Conservation (phyloP, 2,329 filamentous ascomycete genomes). For the Apiospora arundinis region DNA sequence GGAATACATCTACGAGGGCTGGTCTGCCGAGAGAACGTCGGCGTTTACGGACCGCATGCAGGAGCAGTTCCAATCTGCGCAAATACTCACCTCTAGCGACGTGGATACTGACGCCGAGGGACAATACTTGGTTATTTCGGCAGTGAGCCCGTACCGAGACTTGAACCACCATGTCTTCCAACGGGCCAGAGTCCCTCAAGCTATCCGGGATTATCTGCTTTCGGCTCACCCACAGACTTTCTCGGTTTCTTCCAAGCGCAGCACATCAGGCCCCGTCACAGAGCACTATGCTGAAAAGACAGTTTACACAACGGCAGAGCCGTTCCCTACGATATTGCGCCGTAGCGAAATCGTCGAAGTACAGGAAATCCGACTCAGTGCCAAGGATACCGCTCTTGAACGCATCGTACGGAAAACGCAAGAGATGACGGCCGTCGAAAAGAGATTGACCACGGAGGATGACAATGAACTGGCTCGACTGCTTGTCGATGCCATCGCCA, state of each 20-base stretch:
- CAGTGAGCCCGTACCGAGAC: conserved; percentile 83
- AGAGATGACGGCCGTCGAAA: conserved; percentile 80
- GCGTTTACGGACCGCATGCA: conserved; percentile 92
- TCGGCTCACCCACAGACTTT: conserved; percentile 80
- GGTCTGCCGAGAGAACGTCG: conserved; percentile 75
- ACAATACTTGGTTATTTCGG: conserved; percentile 84
- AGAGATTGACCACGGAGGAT: conserved; percentile 73
- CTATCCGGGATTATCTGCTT: conserved; percentile 85
- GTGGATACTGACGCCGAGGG: conserved; percentile 83
- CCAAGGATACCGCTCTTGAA: conserved; percentile 88
- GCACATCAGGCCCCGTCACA: conserved; percentile 70
- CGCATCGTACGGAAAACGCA: conserved; percentile 89
- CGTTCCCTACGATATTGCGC: conserved; percentile 89
- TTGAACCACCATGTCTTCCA: conserved; percentile 85
- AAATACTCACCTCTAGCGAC: conserved; percentile 74
- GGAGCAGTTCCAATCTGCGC: conserved; percentile 84
- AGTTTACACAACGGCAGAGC: conserved; percentile 81
- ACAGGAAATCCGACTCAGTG: conserved; percentile 70
- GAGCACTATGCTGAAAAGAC: conserved; percentile 85
- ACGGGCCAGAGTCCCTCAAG: conserved; percentile 80
- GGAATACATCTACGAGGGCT: conserved; percentile 89
- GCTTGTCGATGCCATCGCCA: conserved; percentile 76
- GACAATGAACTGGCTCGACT: conserved; percentile 73
- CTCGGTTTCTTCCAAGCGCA: conserved; percentile 75
- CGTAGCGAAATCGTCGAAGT: conserved; percentile 82